A percentile compares a stretch with the other conserved stretches of the same genome.
These are phyloP conservation scores for Bondarzewia mesenterica DNA, from an alignment of 1,284 basidiomycete genomes.

Conservation along the genomic window DNA sequence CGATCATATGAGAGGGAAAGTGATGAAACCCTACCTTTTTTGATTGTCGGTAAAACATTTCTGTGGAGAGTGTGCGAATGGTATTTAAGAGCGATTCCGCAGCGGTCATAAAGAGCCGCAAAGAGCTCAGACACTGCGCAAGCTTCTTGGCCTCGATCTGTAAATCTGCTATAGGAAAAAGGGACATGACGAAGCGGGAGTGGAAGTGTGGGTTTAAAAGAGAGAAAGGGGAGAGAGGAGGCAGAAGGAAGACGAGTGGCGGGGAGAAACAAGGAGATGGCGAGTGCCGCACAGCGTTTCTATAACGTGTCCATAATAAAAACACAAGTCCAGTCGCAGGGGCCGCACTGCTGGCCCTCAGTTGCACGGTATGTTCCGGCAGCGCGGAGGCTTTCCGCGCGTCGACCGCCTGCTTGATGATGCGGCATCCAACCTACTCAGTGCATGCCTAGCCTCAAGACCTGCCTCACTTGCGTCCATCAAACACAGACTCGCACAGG, in stretches of 20 bases:
- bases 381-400: conserved; percentile 2
- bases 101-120: conserved; percentile 24
- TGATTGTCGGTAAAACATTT: conserved; percentile 19
- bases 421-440: neutral
- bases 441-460: neutral
- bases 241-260: conserved; percentile 7
- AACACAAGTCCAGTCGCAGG: conserved; percentile 8
- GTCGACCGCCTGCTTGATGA: neutral
- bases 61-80: conserved; percentile 14
- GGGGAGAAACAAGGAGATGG: conserved; percentile 6
- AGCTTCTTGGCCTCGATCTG: conserved; percentile 23
- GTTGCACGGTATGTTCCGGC: conserved; percentile 13
- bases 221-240: conserved; percentile 6
- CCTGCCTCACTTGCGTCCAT: neutral
- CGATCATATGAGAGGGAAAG: neutral
- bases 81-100: conserved; percentile 21
- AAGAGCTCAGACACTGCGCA: conserved; percentile 24
- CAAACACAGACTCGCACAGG: neutral
- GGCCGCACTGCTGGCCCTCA: conserved; percentile 10
- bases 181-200: conserved; percentile 6
- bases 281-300: neutral
- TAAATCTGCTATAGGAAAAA: conserved; percentile 15
- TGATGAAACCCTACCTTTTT: conserved; percentile 21
- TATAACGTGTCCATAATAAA: conserved; percentile 9
- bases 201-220: conserved; percentile 7